Base-by-base conservation (phyloP, 805 yeast species). In the Teunomyces stri region DNA sequence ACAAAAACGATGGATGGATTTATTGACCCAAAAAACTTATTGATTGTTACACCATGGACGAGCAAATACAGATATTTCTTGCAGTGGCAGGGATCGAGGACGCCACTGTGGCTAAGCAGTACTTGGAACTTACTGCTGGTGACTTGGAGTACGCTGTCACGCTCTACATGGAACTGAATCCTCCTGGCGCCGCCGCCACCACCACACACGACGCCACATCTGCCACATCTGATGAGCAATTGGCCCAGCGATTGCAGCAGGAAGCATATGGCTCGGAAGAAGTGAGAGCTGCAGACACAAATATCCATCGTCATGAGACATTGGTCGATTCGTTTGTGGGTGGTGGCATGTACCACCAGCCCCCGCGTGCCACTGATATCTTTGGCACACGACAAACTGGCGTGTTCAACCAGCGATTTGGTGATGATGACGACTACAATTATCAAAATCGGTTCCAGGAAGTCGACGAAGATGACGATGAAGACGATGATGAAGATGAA, bases 141-240 rank as follows among this genome's bases (percentile, higher is more conserved):
- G 81, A 89, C 61, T 62, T 92, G 29, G 96, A 91, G 48, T 79
- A 82, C 16, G 98, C 99, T 0, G 87, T 94, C 6, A 81, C 89
- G 11, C 70, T 94, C 38, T 94, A 70, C 65, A 84, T 87, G 68
- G 98, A 94, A 53, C 53, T 68, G 6, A 52, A 64, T 42, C 65
- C 59, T n/a, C 47, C 49, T 21, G 25, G 37, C 39, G 42, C 48
- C 15, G 42, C 48, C 15, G 30, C 48, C 31, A 25, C 46, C 44
- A 44, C 49, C 42, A 50, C 36, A 44, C 45, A 73, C 46, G 83
- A 78, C 54, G 86, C 74, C 29, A 37, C 40, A 11, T 6, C 15
- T 6, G 6, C 40, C 27, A 10, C n/a, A 5, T 20, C 40, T 5
- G 40, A 37, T 18, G 40, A 37, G 10, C 81, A 75, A 44, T 51